phyloP scores from a whole-genome alignment of 257 asterid species.

The Plantago ovata region DNA sequence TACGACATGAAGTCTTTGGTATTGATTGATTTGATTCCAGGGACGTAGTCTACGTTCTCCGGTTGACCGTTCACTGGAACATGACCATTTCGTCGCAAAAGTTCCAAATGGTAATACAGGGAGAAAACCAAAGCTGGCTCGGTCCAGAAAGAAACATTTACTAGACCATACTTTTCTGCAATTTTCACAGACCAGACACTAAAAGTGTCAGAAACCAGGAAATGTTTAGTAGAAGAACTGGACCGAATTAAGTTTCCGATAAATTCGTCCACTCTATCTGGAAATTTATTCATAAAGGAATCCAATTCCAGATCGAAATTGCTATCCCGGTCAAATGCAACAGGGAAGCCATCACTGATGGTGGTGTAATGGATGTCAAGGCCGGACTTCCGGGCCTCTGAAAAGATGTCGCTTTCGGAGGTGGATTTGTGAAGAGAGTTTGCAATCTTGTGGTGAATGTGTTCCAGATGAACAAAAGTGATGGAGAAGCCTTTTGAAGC shows the following conservation, averaged over 20 bases:
- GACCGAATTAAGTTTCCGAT: constrained; percentile 23
- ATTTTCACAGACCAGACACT: constrained; percentile 38
- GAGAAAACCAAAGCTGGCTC: constrained; percentile 55
- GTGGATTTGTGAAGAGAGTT: constrained; percentile 24
- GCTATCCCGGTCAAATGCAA: constrained; percentile 29
- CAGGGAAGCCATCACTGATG: constrained; percentile 52
- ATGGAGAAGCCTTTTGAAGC: constrained; percentile 67
- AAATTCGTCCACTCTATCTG: constrained; percentile 42
- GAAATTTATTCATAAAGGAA: constrained; percentile 20
- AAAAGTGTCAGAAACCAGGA: constrained; percentile 48
- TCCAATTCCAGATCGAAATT: constrained; percentile 24
- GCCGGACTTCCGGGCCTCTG: constrained; percentile 40
- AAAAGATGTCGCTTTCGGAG: constrained; percentile 32
- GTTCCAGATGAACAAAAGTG: constrained; percentile 55
- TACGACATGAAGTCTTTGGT: constrained; percentile 53
- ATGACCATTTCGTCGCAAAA: constrained; percentile 41
- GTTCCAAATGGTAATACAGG: constrained; percentile 42
- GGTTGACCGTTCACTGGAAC: constrained; percentile 30
- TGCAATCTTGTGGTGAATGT: constrained; percentile 46
- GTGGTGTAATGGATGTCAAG: constrained; percentile 59
- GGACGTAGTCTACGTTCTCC: constrained; percentile 41
- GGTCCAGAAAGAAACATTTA: constrained; percentile 60
- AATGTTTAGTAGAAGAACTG: constrained; percentile 12
- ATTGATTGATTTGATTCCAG: constrained; percentile 52
- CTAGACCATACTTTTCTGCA: constrained; percentile 37